These are phyloP conservation scores for Lignosus rhinocerotis DNA, from an alignment of 1,284 basidiomycete species.

Conservation along the genomic window DNA sequence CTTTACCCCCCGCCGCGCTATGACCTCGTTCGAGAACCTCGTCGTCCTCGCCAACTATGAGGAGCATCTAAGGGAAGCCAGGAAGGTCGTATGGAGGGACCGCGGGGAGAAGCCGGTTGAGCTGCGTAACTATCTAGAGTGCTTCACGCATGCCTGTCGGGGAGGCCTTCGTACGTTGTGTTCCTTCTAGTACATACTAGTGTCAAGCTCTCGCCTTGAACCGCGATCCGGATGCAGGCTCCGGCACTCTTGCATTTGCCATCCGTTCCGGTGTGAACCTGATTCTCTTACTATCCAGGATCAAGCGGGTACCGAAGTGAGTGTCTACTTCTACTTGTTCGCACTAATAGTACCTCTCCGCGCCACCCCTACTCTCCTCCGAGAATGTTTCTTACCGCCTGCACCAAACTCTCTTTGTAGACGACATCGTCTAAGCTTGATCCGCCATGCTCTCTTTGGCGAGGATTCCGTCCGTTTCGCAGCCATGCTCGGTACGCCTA, in stretches of 20 bases:
- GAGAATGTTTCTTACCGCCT: neutral
- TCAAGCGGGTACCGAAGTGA: slow-evolving; percentile 64
- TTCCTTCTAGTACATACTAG: neutral
- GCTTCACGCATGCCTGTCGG: slow-evolving; percentile 70
- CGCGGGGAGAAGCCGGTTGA: slow-evolving; percentile 76
- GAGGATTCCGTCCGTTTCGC: slow-evolving; percentile 80
- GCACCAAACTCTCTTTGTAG: neutral
- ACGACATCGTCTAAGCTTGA: slow-evolving; percentile 48
- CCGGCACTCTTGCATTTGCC: slow-evolving; percentile 75
- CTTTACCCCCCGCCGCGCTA: slow-evolving; percentile 56
- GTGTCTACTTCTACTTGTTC: slow-evolving; percentile 17
- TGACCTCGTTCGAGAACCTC: slow-evolving; percentile 77
- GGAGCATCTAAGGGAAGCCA: slow-evolving; percentile 65
- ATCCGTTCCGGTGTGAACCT: slow-evolving; percentile 82
- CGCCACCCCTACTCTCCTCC: neutral
- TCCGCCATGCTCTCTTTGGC: slow-evolving; percentile 81
- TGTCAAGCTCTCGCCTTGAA: neutral
- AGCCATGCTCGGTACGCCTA: slow-evolving; percentile 73
- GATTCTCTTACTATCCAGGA: slow-evolving; percentile 70
- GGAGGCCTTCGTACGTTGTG: slow-evolving; percentile 75
- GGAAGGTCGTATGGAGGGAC: slow-evolving; percentile 83
- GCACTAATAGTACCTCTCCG: neutral
- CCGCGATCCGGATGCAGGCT: slow-evolving; percentile 49
- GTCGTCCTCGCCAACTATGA: slow-evolving; percentile 81
- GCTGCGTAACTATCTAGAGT: slow-evolving; percentile 66